Conservation (phyloP, 1,139 yeast genomes). For the Blastobotrys ciferrii region DNA sequence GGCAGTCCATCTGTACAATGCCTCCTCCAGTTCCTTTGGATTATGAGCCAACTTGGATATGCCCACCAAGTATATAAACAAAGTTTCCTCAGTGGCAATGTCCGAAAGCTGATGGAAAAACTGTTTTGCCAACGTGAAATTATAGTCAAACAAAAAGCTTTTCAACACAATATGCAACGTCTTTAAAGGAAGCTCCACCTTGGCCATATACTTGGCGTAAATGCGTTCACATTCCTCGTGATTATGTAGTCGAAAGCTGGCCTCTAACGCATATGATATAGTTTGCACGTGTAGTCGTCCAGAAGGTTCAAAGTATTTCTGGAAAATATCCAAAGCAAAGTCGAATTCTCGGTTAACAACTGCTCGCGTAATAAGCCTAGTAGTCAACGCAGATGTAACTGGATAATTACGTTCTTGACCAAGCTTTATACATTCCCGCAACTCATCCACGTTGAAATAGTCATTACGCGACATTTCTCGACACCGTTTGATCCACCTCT, state of each 20-base stretch:
- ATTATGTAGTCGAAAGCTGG: constrained; percentile 20
- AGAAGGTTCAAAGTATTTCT: constrained; percentile 18
- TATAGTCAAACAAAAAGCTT: constrained; percentile 23
- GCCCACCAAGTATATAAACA: constrained; percentile 23
- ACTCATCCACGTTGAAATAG: constrained; percentile 11
- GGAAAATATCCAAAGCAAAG: constrained; percentile 22
- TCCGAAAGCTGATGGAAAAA: constrained; percentile 25
- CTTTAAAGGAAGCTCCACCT: constrained; percentile 16
- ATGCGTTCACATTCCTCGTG: constrained; percentile 24
- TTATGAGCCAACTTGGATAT: constrained; percentile 21
- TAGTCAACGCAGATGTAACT: constrained; percentile 8
- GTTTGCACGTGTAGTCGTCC: constrained; percentile 16
- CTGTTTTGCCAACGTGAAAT: constrained; percentile 26
- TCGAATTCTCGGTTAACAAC: constrained; percentile 15
- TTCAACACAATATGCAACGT: constrained; percentile 22
- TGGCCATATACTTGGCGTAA: constrained; percentile 22
- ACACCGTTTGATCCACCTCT: not conserved
- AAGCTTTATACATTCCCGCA: constrained; percentile 10
- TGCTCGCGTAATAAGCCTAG: constrained; percentile 15
- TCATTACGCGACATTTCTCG: not conserved
- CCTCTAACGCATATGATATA: constrained; percentile 23
- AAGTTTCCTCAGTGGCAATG: constrained; percentile 18
- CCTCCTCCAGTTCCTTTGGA: constrained; percentile 21
- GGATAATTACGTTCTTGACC: constrained; percentile 13
- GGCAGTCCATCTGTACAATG: constrained; percentile 16